Conservation (phyloP, 352 stramenopile species). For the Pythium coloratum region DNA sequence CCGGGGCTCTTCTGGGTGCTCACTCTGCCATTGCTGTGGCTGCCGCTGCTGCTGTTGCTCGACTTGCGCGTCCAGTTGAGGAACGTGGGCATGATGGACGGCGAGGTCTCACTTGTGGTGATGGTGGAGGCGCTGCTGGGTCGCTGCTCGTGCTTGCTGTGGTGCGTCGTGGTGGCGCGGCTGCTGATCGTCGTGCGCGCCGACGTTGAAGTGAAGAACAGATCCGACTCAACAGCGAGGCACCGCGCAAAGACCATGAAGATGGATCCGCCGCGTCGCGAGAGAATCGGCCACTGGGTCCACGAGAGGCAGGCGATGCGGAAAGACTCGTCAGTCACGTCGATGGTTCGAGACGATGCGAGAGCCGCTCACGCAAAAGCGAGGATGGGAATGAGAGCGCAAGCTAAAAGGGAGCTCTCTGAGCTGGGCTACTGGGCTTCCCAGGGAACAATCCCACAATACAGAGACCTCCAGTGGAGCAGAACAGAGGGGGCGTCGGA, state of each 20-base stretch:
- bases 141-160: background rate
- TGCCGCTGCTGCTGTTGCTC: conserved; percentile 6
- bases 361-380: background rate
- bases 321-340: background rate
- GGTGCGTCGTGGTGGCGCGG: background rate
- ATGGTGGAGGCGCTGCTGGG: background rate
- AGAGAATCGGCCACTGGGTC: background rate
- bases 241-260: conserved; percentile 29
- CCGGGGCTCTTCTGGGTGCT: background rate
- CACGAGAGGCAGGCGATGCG: background rate
- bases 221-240: conserved; percentile 23
- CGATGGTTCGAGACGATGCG: background rate
- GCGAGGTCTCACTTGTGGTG: background rate
- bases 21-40: background rate
- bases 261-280: conserved; percentile 2
- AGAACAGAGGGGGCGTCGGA: background rate
- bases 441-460: conserved; percentile 1
- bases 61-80: conserved; percentile 21
- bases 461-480: background rate
- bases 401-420: background rate
- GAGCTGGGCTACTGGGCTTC: background rate
- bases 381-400: background rate
- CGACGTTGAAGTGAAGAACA: conserved; percentile 20
- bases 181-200: conserved; percentile 18
- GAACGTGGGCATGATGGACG: conserved; percentile 23